Percentiles rank a stretch among this genome's conserved stretches.
These are phyloP conservation scores for Linum lewisii DNA, from an alignment of 345 rosid species.

Conservation along the genomic window DNA sequence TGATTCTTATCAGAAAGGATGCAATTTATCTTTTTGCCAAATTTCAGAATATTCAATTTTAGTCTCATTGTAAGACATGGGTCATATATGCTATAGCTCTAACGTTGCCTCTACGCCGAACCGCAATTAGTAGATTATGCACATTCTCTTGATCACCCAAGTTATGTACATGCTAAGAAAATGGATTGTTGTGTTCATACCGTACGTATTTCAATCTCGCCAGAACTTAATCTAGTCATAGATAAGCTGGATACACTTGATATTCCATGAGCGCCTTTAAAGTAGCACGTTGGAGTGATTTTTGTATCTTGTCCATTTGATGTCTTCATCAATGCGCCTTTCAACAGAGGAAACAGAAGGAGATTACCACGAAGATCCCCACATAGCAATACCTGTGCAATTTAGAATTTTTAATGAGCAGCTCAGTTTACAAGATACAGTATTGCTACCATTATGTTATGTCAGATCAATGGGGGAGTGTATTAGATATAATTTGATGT, in stretches of 20 bases:
- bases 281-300: slow-evolving; percentile 54
- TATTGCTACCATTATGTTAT: slow-evolving; percentile 1
- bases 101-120: too few species aligned
- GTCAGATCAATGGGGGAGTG: slow-evolving; percentile 2
- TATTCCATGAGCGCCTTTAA: slow-evolving; percentile 96
- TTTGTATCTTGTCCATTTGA: slow-evolving; percentile 26
- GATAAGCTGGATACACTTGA: slow-evolving; percentile 69
- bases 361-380: slow-evolving; percentile 96
- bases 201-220: slow-evolving; percentile 63
- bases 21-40: neutral
- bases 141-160: too few species aligned
- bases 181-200: slow-evolving; percentile 53
- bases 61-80: neutral
- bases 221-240: slow-evolving; percentile 37
- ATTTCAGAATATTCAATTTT: too few species aligned
- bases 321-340: slow-evolving; percentile 29
- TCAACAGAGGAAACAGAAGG: slow-evolving; percentile 58
- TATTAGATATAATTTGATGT: neutral
- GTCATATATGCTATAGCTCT: too few species aligned
- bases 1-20: neutral
- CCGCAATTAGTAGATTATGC: too few species aligned
- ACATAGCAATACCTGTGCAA: slow-evolving; percentile 71
- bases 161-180: too few species aligned
- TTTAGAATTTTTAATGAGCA: slow-evolving; percentile 13
- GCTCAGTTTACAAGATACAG: neutral